Evolutionary conservation across 2,329 filamentous ascomycete species (phyloP).

Genomic region (Pseudocercospora vitis): DNA sequence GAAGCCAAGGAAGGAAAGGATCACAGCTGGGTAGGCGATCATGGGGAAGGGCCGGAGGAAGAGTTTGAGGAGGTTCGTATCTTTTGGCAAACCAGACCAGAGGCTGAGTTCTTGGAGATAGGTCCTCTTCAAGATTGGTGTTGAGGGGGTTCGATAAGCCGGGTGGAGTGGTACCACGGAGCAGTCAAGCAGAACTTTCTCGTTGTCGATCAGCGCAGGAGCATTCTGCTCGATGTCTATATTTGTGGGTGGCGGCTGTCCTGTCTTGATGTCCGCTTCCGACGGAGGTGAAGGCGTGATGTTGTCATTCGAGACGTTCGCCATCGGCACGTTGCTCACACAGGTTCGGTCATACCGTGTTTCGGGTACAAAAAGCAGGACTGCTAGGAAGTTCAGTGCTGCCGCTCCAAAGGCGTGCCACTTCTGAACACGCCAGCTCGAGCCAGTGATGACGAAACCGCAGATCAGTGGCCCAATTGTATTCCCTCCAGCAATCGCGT

Average conservation of each 20-base stretch:
- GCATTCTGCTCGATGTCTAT: too few relatives aligned
- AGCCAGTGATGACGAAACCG: conserved; percentile 43
- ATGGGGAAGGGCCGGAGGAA: conserved; percentile 42
- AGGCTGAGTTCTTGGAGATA: conserved; percentile 39
- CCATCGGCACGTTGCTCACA: not conserved
- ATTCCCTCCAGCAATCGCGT: conserved; percentile 44
- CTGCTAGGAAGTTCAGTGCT: conserved; percentile 39
- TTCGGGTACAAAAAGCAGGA: conserved; percentile 42
- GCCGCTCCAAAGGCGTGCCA: conserved; percentile 39
- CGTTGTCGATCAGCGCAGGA: too few relatives aligned
- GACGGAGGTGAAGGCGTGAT: not conserved
- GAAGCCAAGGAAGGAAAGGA: conserved; percentile 42
- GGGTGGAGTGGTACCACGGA: too few relatives aligned
- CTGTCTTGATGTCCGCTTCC: not conserved
- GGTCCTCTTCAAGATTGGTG: conserved; percentile 35
- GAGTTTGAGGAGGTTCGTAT: conserved; percentile 38
- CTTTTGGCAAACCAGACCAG: conserved; percentile 36
- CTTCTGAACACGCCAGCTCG: conserved; percentile 46
- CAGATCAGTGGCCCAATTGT: conserved; percentile 44
- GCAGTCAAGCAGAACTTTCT: too few relatives aligned
- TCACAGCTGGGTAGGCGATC: conserved; percentile 41
- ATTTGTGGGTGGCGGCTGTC: not conserved
- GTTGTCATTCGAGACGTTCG: not conserved
- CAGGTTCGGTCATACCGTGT: conserved; percentile 39
- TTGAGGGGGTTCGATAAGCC: conserved; percentile 3